A percentile compares a stretch with the other conserved stretches of the same genome.
phyloP scores from a whole-genome alignment of 768 basidiomycete genomes.

The Mycena amicta region DNA sequence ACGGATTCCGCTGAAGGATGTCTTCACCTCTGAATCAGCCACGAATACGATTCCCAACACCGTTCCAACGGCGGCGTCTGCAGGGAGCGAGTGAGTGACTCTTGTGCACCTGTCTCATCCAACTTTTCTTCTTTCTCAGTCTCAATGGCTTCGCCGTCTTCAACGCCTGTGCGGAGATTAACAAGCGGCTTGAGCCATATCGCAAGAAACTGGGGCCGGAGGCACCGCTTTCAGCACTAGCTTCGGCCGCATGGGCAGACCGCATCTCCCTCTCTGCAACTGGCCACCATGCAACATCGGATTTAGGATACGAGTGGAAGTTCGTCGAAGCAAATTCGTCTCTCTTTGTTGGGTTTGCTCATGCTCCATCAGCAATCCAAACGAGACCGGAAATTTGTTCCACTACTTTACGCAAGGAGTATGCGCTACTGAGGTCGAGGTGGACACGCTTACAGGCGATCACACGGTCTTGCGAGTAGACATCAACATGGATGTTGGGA shows the following conservation, averaged over 20 bases:
- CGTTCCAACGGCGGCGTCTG: slow-evolving; percentile 21
- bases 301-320: slow-evolving; percentile 25
- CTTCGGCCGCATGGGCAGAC: slow-evolving; percentile 20
- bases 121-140: neutral
- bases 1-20: slow-evolving; percentile 16
- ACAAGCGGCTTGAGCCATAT: slow-evolving; percentile 21
- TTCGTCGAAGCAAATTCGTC: neutral
- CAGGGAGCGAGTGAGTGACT: slow-evolving; percentile 18
- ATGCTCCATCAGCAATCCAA: slow-evolving; percentile 16
- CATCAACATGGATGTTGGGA: slow-evolving; percentile 25
- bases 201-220: slow-evolving; percentile 17
- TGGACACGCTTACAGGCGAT: slow-evolving; percentile 23
- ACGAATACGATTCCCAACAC: slow-evolving; percentile 19
- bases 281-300: slow-evolving; percentile 15
- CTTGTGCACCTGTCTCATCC: neutral
- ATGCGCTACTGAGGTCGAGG: slow-evolving; percentile 22
- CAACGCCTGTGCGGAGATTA: slow-evolving; percentile 24
- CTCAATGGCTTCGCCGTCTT: slow-evolving; percentile 22
- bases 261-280: slow-evolving; percentile 22
- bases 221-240: slow-evolving; percentile 21
- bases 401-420: slow-evolving; percentile 23
- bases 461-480: slow-evolving; percentile 23
- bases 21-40: slow-evolving; percentile 21
- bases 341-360: neutral
- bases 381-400: slow-evolving; percentile 25